Conservation (phyloP, 805 yeast species). For the Suhomyces xylopsoci region DNA sequence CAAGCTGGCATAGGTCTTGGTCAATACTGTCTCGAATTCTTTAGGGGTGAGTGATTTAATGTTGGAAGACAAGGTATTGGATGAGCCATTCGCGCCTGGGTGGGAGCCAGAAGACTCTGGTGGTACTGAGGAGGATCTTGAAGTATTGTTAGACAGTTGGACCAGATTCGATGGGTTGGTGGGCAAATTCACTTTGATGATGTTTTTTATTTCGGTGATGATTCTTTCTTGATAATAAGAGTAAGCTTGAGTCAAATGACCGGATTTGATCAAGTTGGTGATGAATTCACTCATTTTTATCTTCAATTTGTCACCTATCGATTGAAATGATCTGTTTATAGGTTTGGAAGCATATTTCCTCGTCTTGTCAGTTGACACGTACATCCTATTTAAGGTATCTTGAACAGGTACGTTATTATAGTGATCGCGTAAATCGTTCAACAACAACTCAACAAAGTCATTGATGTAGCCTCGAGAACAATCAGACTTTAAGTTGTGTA, state of each 20-base stretch:
- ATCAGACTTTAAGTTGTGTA: slow-evolving; percentile 54
- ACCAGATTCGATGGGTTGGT: slow-evolving; percentile 16
- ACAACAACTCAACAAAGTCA: slow-evolving; percentile 51
- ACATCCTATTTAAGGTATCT: slow-evolving; percentile 52
- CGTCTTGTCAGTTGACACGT: slow-evolving; percentile 24
- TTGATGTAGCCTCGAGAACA: slow-evolving; percentile 68
- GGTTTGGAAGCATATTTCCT: slow-evolving; percentile 14
- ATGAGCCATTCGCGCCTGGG: slow-evolving; percentile 5
- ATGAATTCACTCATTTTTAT: slow-evolving; percentile 45
- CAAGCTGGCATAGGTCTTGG: slow-evolving; percentile 55
- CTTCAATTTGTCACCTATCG: slow-evolving; percentile 34
- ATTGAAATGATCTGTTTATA: slow-evolving; percentile 35
- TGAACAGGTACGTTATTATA: slow-evolving; percentile 45
- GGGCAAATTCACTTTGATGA: slow-evolving; percentile 67
- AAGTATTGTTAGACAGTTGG: slow-evolving; percentile 25
- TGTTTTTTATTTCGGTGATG: slow-evolving; percentile 66
- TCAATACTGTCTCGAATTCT: slow-evolving; percentile 73
- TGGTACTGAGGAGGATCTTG: slow-evolving; percentile 28
- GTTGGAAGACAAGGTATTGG: slow-evolving; percentile 27
- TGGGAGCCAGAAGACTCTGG: slow-evolving; percentile 13
- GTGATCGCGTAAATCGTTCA: slow-evolving; percentile 61
- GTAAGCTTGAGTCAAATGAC: slow-evolving; percentile 60
- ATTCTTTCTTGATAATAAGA: slow-evolving; percentile 63
- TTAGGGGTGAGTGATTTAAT: slow-evolving; percentile 66
- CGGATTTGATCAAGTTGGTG: slow-evolving; percentile 57